Conservation (phyloP, 345 rosid genomes). For the Melastoma malabathricum region DNA sequence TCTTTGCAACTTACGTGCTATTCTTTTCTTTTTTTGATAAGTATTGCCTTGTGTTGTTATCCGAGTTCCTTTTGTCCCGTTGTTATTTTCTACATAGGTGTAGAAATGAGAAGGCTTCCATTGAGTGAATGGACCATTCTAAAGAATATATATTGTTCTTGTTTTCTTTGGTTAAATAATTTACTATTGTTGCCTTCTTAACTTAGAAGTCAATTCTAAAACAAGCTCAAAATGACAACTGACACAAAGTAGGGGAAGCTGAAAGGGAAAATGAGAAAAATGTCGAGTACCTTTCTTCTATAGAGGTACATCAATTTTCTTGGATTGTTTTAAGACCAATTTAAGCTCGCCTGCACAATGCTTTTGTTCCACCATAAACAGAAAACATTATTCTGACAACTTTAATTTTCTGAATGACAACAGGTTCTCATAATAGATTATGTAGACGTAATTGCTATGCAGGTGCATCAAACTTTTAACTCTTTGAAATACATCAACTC, state of each 20-base stretch:
- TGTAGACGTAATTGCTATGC: constrained; percentile 86
- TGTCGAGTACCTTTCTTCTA: constrained; percentile 80
- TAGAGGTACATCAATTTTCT: constrained; percentile 45
- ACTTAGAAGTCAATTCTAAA: too few relatives aligned
- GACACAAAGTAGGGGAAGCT: constrained; percentile 62
- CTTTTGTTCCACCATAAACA: background rate
- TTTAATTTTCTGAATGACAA: constrained; percentile 7
- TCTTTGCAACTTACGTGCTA: too few relatives aligned
- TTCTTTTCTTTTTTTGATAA: too few relatives aligned
- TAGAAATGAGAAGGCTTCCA: too few relatives aligned
- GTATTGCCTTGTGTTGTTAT: too few relatives aligned
- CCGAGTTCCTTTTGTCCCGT: too few relatives aligned
- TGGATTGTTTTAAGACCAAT: background rate
- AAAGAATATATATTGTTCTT: too few relatives aligned
- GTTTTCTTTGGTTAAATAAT: background rate
- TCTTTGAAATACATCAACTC: background rate
- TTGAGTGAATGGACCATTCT: too few relatives aligned
- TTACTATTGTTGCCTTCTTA: background rate
- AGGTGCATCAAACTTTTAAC: constrained; percentile 31
- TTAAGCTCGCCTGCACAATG: background rate
- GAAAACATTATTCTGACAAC: background rate
- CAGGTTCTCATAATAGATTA: constrained; percentile 91
- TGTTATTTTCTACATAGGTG: too few relatives aligned
- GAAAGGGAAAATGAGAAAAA: constrained; percentile 51
- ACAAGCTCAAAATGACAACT: constrained; percentile 3